phyloP scores from a whole-genome alignment of 78 protist genomes.

The Speleostelium caveatum region DNA sequence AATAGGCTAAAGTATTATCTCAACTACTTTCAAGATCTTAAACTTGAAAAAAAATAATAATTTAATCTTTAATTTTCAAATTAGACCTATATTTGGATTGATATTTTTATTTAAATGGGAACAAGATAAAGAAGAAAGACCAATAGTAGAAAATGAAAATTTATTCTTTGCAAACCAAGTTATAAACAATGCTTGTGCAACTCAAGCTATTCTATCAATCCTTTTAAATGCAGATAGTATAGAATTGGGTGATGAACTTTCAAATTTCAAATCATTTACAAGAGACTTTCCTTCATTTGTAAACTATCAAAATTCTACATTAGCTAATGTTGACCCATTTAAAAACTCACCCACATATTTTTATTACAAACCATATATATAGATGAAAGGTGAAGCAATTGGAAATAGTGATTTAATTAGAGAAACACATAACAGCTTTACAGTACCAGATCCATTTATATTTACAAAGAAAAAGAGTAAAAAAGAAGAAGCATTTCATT shows the following conservation, averaged over 20 bases:
- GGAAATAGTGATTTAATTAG: slow-evolving; percentile 88
- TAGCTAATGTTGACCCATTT: too few species aligned
- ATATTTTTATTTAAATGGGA: slow-evolving; percentile 96
- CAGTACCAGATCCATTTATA: slow-evolving; percentile 89
- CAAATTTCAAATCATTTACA: slow-evolving; percentile 86
- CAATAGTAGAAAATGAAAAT: neutral
- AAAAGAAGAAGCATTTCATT: slow-evolving; percentile 94
- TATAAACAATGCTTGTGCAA: slow-evolving; percentile 98
- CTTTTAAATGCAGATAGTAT: slow-evolving; percentile 89
- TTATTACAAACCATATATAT: neutral
- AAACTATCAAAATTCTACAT: too few species aligned
- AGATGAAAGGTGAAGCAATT: slow-evolving; percentile 91
- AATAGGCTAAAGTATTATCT: slow-evolving; percentile 25
- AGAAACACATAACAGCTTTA: slow-evolving; percentile 90
- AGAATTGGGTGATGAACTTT: slow-evolving; percentile 91
- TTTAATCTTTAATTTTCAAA: too few species aligned
- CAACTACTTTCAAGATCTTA: too few species aligned
- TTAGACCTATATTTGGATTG: slow-evolving; percentile 91
- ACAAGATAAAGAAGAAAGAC: slow-evolving; percentile 58
- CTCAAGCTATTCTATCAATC: slow-evolving; percentile 98
- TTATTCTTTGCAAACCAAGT: slow-evolving; percentile 96
- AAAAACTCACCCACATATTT: too few species aligned
- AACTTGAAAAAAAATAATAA: too few species aligned
- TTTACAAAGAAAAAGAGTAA: slow-evolving; percentile 32
- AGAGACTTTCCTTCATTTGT: slow-evolving; percentile 85